Percentiles rank a stretch among this genome's conserved stretches.
These are phyloP conservation scores for Trametes elegans DNA, from an alignment of 768 basidiomycete species.

Conservation along the genomic window DNA sequence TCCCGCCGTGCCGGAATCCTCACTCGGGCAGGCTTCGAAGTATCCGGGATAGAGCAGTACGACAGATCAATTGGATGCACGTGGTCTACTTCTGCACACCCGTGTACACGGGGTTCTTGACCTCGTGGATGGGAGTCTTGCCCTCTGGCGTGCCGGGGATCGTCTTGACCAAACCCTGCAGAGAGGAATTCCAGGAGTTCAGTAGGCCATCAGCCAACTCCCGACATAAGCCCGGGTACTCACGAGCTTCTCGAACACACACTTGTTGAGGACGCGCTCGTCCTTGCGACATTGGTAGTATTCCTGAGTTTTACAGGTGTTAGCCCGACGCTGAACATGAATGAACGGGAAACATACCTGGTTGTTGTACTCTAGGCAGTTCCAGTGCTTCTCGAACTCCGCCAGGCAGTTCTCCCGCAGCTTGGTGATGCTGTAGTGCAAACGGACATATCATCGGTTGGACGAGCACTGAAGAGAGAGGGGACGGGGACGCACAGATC, in stretches of 20 bases:
- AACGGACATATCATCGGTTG: not conserved
- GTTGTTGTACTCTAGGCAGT: constrained; percentile 91
- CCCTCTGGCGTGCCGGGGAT: constrained; percentile 88
- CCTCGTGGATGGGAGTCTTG: constrained; percentile 84
- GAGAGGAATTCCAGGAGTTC: not conserved
- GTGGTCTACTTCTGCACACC: constrained; percentile 71
- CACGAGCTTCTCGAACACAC: constrained; percentile 96
- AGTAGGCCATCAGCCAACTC: not conserved
- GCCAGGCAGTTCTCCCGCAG: constrained; percentile 88
- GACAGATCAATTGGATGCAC: constrained; percentile 13
- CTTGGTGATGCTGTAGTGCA: constrained; percentile 75
- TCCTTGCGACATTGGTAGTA: constrained; percentile 87
- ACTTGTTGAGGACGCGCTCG: constrained; percentile 85
- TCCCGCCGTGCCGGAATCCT: not conserved
- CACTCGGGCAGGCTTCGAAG: not conserved
- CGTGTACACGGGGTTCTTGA: constrained; percentile 79
- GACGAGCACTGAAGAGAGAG: not conserved
- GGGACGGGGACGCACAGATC: constrained; percentile 72
- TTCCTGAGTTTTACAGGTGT: constrained; percentile 51
- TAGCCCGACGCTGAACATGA: not conserved
- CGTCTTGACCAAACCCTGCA: constrained; percentile 85
- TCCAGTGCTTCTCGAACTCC: constrained; percentile 91
- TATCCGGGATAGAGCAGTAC: not conserved
- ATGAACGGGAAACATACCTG: constrained; percentile 60
- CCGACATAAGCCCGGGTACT: constrained; percentile 32